Conservation (phyloP, 257 asterid genomes). For the Lavandula angustifolia region DNA sequence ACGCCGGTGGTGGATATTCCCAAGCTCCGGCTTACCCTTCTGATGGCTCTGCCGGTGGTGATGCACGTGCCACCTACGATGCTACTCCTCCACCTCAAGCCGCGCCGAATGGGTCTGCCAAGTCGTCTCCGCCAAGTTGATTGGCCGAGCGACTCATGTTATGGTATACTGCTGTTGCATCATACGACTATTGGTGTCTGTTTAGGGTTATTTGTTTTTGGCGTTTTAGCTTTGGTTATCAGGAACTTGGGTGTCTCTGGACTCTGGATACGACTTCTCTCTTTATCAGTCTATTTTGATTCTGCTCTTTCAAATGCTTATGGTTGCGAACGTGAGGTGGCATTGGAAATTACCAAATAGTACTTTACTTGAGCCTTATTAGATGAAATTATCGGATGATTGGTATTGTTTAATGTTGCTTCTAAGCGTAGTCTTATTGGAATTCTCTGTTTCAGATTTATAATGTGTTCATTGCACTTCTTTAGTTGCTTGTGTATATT, state of each 20-base stretch:
- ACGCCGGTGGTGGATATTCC: constrained; percentile 42
- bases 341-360: background rate
- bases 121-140: constrained; percentile 45
- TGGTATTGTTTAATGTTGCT: background rate
- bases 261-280: background rate
- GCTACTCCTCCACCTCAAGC: constrained; percentile 34
- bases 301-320: background rate
- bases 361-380: background rate
- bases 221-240: background rate
- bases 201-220: background rate
- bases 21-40: constrained; percentile 41
- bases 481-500: too few relatives aligned
- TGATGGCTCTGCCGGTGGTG: constrained; percentile 26
- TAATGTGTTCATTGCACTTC: too few relatives aligned
- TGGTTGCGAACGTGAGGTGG: background rate
- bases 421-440: too few relatives aligned
- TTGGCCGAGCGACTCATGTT: background rate
- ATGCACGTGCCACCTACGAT: constrained; percentile 18
- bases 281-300: background rate
- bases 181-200: background rate
- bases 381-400: background rate
- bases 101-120: constrained; percentile 30
- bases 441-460: too few relatives aligned
- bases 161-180: background rate
- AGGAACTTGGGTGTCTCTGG: background rate